Conservation (phyloP, 2,329 filamentous ascomycete species). For the Cladosporium sp. region DNA sequence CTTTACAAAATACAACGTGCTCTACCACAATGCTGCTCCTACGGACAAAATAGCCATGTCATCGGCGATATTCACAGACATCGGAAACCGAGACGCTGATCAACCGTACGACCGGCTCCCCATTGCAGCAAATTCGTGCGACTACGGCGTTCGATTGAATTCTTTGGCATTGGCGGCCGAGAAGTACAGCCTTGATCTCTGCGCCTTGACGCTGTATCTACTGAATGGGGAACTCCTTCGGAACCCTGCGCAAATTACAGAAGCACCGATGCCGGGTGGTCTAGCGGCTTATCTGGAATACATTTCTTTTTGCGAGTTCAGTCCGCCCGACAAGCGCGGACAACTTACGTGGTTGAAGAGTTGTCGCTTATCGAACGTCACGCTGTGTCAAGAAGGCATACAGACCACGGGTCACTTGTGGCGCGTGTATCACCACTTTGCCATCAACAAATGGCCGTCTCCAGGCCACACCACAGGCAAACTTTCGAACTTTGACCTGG, state of each 20-base stretch:
- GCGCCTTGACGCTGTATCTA: background rate
- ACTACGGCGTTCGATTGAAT: background rate
- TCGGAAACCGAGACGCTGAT: background rate
- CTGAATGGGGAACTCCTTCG: background rate
- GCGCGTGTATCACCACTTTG: background rate
- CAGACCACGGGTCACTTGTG: slow-evolving; percentile 2
- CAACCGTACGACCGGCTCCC: background rate
- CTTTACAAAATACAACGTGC: slow-evolving; percentile 7
- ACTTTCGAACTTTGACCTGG: background rate
- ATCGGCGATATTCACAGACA: background rate
- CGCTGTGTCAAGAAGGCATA: background rate
- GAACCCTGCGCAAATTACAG: background rate
- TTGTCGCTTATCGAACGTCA: background rate
- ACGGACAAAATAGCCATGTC: background rate
- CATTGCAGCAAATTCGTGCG: background rate
- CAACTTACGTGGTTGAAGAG: slow-evolving; percentile 4
- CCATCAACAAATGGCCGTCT: background rate
- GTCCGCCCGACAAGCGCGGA: background rate
- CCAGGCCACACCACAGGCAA: background rate
- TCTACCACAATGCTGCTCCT: background rate
- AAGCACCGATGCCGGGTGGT: no score
- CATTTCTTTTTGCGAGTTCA: slow-evolving; percentile 4
- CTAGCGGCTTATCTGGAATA: slow-evolving; percentile 9
- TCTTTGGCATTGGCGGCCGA: background rate
- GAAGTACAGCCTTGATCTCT: background rate